Evolutionary conservation across 2,329 filamentous ascomycete species (phyloP), one percentile per base, ranked within the genome.

Genomic region (Aspergillus floridensis): DNA sequence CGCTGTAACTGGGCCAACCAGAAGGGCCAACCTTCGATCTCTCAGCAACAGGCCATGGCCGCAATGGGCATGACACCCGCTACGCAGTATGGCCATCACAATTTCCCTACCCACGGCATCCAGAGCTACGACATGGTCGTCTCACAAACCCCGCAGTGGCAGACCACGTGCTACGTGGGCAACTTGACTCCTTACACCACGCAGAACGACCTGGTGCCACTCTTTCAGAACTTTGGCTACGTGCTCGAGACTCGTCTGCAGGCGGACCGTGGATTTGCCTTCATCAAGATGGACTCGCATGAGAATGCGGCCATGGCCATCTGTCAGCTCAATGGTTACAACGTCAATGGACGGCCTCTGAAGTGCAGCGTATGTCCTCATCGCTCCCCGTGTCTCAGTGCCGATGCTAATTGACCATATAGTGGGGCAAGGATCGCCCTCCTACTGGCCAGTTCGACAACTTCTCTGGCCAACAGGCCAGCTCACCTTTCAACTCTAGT

Each of bases 1-100:
- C 93, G 95, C 69, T 98, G 93, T 85, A 99, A 99, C 83, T 99
- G 95, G 95, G 95, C 95, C 62, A 99, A 99, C 81, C 95, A 99
- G 75, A 99, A 99, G 83, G 95, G 95, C n/a, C 95, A 99, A 74
- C 95, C 95, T 58, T 98, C 95, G 2, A 97, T 98, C 77, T 92
- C 93, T 52, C 93, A 99, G 80, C 95, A 98, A 79, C 92, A 96
- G 78, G 92, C 92, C 41, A 95, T 99, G 92, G 89, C 89, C 63
- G 90, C 92, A 60, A 96, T 98, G 91, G 95, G 95, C 74, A 93
- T 99, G 89, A 96, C 93, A 26, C 95, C 95, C 5, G 96, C 93
- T 31, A 97, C 93, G 50, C 99, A 44, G 8, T 44, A 44, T 16
- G 38, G 93, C 35, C 93, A 96, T 74, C 95, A 99, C 75, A 93